Conservation (phyloP, 768 basidiomycete genomes). For the Cubamyces sp. region DNA sequence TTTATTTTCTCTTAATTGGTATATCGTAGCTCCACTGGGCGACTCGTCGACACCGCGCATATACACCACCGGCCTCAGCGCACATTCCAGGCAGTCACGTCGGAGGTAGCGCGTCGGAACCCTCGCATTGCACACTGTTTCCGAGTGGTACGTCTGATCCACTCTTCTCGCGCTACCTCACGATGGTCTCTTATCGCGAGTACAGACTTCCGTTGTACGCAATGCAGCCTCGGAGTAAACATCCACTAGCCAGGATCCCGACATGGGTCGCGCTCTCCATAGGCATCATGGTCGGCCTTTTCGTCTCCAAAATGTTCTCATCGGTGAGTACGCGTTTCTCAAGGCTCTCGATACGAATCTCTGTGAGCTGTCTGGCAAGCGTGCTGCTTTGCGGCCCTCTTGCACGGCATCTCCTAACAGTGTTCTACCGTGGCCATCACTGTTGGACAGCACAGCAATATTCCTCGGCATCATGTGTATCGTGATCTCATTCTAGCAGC, state of each 20-base stretch:
- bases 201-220: constrained; percentile 12
- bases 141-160: constrained; percentile 15
- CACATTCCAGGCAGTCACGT: constrained; percentile 1
- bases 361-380: too few relatives aligned
- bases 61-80: not conserved
- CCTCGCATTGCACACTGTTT: constrained; percentile 1
- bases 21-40: not conserved
- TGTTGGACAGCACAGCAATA: constrained; percentile 49
- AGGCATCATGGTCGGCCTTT: constrained; percentile 34
- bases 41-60: not conserved
- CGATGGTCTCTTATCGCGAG: constrained; percentile 18
- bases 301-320: constrained; percentile 32
- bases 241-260: constrained; percentile 33
- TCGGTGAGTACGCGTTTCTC: constrained; percentile 25
- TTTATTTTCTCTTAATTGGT: constrained; percentile 15
- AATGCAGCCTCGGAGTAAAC: constrained; percentile 34
- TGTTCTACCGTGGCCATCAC: too few relatives aligned
- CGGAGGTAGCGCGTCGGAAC: constrained; percentile 23
- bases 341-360: not conserved
- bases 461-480: constrained; percentile 29
- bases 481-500: not conserved
- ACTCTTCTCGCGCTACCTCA: constrained; percentile 3
- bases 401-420: too few relatives aligned
- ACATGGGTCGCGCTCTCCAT: constrained; percentile 36
- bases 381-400: too few relatives aligned